Evolutionary conservation across 129 eudicot species (phyloP).

Genomic region (Apium graveolens): DNA sequence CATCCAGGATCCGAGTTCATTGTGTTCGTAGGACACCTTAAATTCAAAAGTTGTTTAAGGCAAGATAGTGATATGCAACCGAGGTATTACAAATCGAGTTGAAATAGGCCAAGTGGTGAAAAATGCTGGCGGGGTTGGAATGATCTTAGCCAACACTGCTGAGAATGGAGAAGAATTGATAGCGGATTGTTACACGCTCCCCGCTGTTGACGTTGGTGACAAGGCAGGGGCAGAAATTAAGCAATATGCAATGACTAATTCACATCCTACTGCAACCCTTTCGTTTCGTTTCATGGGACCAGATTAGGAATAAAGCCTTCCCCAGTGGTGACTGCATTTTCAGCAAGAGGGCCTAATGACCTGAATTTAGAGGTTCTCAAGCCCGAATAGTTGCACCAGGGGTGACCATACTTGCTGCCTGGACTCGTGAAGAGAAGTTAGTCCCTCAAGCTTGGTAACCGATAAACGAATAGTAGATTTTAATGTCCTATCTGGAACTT

Average conservation of each 20-base stretch:
- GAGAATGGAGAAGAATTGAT: constrained; percentile 81
- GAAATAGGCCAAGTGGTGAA: constrained; percentile 89
- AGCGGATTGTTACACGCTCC: constrained; percentile 79
- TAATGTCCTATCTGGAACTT: constrained; percentile 83
- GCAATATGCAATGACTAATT: constrained; percentile 36
- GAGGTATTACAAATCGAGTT: constrained; percentile 85
- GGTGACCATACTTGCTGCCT: constrained; percentile 93
- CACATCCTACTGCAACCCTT: constrained; percentile 55
- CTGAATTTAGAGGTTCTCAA: constrained; percentile 61
- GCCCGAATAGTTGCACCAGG: constrained; percentile 93
- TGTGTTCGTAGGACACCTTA: constrained; percentile 77
- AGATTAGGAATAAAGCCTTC: constrained; percentile 56
- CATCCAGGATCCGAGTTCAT: constrained; percentile 59
- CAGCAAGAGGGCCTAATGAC: constrained; percentile 83
- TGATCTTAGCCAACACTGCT: constrained; percentile 79
- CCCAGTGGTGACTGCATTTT: constrained; percentile 89
- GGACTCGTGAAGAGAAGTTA: constrained; percentile 51
- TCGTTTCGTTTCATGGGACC: constrained; percentile 63
- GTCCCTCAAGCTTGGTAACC: constrained; percentile 66
- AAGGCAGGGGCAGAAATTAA: constrained; percentile 52
- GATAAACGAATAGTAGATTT: constrained; percentile 58
- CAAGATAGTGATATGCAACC: constrained; percentile 76
- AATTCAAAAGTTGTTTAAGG: constrained; percentile 55
- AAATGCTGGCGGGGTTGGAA: constrained; percentile 83
- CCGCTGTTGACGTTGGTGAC: constrained; percentile 74